These are phyloP conservation scores for Boletus pseudo-olivaceus DNA, from an alignment of 768 basidiomycete species.

Conservation along the genomic window DNA sequence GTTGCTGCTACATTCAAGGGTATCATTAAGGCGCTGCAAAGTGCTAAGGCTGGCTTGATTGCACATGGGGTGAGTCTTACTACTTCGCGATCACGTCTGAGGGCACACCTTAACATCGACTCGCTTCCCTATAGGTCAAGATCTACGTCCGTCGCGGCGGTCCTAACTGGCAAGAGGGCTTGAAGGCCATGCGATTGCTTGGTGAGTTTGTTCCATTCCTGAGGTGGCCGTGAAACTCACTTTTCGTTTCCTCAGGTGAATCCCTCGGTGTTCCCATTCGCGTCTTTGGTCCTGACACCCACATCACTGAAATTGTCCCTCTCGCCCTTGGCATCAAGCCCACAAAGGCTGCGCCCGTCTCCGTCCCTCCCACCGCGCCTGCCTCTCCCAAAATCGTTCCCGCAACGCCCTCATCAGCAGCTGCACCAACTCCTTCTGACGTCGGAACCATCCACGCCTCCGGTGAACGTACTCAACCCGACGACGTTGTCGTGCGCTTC, in stretches of 20 bases:
- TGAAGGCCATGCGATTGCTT: conserved; percentile 97
- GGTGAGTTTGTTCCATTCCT: conserved; percentile 32
- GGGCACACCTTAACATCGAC: not conserved
- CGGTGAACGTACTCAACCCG: conserved; percentile 76
- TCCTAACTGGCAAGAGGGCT: conserved; percentile 98
- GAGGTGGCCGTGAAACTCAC: not conserved
- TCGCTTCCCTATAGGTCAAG: conserved; percentile 64
- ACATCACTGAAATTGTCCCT: conserved; percentile 98
- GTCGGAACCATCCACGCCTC: conserved; percentile 74
- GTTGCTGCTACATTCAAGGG: conserved; percentile 99
- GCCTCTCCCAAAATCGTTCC: conserved; percentile 34
- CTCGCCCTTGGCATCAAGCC: conserved; percentile 83
- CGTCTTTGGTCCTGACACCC: conserved; percentile 96
- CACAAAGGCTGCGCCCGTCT: conserved; percentile 26
- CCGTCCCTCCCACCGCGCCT: conserved; percentile 48
- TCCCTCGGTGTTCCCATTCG: conserved; percentile 95
- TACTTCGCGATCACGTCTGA: not conserved
- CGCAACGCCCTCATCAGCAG: conserved; percentile 30
- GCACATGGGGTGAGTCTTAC: conserved; percentile 29
- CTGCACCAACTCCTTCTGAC: conserved; percentile 38
- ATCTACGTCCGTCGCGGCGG: conserved; percentile 98
- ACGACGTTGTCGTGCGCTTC: conserved; percentile 91
- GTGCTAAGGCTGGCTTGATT: conserved; percentile 84
- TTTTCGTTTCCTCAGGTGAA: conserved; percentile 47
- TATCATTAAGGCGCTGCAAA: conserved; percentile 95